A percentile compares a stretch with the other conserved stretches of the same genome.
These are phyloP conservation scores for Paxillus rubicundulus DNA, from an alignment of 768 basidiomycete species.

Conservation along the genomic window DNA sequence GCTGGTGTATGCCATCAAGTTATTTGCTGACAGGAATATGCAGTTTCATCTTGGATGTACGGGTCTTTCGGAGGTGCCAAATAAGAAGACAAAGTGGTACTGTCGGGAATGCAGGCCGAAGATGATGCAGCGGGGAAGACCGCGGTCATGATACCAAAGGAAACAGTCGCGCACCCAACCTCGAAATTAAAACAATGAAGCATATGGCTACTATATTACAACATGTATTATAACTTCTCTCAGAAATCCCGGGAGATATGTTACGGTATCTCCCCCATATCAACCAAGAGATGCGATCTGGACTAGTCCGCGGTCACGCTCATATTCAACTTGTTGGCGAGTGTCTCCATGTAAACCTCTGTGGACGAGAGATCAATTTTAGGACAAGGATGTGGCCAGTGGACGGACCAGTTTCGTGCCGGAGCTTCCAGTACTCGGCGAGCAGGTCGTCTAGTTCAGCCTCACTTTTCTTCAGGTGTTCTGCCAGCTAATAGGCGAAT, in stretches of 20 bases:
- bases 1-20: background rate
- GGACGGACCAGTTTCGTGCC: conserved; percentile 66
- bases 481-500: conserved; percentile 56
- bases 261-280: no score
- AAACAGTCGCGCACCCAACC: background rate
- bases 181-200: background rate
- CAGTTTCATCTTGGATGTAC: conserved; percentile 77
- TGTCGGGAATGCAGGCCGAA: conserved; percentile 59
- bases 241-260: background rate
- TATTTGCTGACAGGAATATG: background rate
- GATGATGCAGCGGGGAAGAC: conserved; percentile 35
- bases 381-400: background rate
- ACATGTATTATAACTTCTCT: conserved; percentile 12
- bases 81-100: conserved; percentile 61
- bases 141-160: conserved; percentile 18
- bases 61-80: conserved; percentile 56
- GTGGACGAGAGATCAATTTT: conserved; percentile 5
- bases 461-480: conserved; percentile 73
- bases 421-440: conserved; percentile 77
- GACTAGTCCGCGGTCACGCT: conserved; percentile 32
- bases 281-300: background rate
- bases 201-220: conserved; percentile 3
- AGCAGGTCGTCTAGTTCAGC: conserved; percentile 78
- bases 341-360: conserved; percentile 87
- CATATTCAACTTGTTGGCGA: conserved; percentile 78